Conservation (phyloP, 2,329 filamentous ascomycete species). For the Xylaria sp. region DNA sequence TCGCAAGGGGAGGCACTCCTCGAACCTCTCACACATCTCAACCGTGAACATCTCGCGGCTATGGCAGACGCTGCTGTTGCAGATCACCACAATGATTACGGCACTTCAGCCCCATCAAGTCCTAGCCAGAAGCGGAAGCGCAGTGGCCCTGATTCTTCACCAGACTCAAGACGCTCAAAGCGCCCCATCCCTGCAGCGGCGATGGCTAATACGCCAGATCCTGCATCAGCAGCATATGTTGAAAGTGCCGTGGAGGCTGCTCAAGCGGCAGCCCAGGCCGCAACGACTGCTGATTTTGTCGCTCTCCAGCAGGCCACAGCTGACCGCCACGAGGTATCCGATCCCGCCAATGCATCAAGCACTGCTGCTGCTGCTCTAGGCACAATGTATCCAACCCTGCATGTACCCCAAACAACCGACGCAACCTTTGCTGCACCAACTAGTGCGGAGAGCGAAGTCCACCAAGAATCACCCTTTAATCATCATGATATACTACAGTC, state of each 20-base stretch:
- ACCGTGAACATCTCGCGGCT: constrained; percentile 50
- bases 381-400: constrained; percentile 68
- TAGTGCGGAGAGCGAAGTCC: constrained; percentile 53
- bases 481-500: constrained; percentile 52
- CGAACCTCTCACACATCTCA: constrained; percentile 49
- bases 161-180: constrained; percentile 62
- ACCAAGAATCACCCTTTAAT: constrained; percentile 51
- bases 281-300: constrained; percentile 64
- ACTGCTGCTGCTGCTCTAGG: constrained; percentile 69
- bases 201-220: constrained; percentile 55
- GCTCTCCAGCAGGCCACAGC: constrained; percentile 66
- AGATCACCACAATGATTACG: constrained; percentile 63
- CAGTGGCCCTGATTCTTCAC: constrained; percentile 57
- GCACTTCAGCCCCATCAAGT: constrained; percentile 54
- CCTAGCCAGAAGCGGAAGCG: constrained; percentile 68
- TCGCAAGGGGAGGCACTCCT: constrained; percentile 49
- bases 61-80: constrained; percentile 62
- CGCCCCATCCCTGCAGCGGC: constrained; percentile 59
- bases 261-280: constrained; percentile 53
- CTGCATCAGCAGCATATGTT: constrained; percentile 63
- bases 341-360: constrained; percentile 66
- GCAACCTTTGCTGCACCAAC: constrained; percentile 69
- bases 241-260: constrained; percentile 64
- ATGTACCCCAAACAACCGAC: constrained; percentile 67
- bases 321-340: constrained; percentile 59